Evolutionary conservation across 331 rosid genomes (phyloP).

Genomic region (Quercus phellos): DNA sequence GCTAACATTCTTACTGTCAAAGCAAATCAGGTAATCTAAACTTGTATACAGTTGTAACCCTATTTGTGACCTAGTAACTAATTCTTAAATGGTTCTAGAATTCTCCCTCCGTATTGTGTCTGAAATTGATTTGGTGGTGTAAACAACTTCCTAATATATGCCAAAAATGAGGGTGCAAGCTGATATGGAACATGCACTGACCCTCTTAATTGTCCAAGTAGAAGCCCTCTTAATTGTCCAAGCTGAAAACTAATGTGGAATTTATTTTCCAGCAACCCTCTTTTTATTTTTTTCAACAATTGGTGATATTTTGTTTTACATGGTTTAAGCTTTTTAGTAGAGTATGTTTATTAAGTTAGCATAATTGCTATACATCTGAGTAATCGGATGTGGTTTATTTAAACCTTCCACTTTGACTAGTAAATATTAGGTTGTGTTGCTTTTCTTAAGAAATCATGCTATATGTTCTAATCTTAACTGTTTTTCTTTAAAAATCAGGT

Average conservation of each 20-base stretch:
- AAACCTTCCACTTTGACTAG: too few species aligned
- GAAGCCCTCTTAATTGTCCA: neutral
- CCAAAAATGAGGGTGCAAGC: neutral
- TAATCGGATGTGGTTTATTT: too few species aligned
- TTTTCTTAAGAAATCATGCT: neutral
- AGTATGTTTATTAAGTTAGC: too few species aligned
- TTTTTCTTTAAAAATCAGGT: constrained; percentile 41
- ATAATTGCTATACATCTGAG: too few species aligned
- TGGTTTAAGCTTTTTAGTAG: neutral
- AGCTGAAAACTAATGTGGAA: neutral
- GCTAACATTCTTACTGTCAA: constrained; percentile 71
- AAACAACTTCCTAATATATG: neutral
- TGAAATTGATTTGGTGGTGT: neutral
- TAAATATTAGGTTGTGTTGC: too few species aligned
- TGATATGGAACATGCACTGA: neutral
- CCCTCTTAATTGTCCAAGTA: neutral
- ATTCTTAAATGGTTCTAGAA: neutral
- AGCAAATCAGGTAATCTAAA: constrained; percentile 69
- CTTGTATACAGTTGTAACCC: neutral
- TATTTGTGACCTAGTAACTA: neutral
- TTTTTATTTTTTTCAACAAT: neutral
- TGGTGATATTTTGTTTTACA: neutral
- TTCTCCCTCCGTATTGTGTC: neutral
- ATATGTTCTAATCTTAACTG: neutral
- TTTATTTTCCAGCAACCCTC: neutral